Conservation (phyloP, 331 rosid genomes). For the Pyracantha coccinea region DNA sequence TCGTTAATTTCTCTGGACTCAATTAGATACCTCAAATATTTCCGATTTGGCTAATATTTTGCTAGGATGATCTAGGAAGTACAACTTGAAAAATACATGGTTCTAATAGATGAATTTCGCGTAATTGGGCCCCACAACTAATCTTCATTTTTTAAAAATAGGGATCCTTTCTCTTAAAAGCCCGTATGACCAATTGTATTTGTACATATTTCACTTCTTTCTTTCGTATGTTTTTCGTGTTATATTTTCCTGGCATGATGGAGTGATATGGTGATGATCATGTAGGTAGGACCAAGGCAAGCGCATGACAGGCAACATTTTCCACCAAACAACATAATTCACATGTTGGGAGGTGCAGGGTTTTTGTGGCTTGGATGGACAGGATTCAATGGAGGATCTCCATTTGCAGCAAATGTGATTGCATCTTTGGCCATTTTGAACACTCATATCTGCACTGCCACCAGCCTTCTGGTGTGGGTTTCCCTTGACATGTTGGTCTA, state of each 20-base stretch:
- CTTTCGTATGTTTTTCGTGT: neutral
- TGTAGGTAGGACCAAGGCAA: slow-evolving; percentile 69
- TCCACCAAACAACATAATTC: slow-evolving; percentile 71
- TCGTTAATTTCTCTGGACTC: too few relatives aligned
- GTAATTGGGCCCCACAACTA: too few relatives aligned
- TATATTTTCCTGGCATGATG: neutral
- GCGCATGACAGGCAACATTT: slow-evolving; percentile 53
- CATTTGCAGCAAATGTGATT: slow-evolving; percentile 35
- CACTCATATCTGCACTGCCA: slow-evolving; percentile 68
- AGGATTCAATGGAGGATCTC: slow-evolving; percentile 78
- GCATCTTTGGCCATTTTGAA: slow-evolving; percentile 59
- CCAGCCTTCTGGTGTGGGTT: slow-evolving; percentile 70
- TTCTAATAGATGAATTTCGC: too few relatives aligned
- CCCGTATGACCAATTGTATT: too few relatives aligned
- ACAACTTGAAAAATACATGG: too few relatives aligned
- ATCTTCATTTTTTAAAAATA: too few relatives aligned
- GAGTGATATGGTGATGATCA: neutral
- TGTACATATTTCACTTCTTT: too few relatives aligned
- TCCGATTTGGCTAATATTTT: too few relatives aligned
- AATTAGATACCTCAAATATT: too few relatives aligned
- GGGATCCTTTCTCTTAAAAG: too few relatives aligned
- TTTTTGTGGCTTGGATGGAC: slow-evolving; percentile 79
- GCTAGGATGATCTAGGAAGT: too few relatives aligned
- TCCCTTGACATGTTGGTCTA: slow-evolving; percentile 53
- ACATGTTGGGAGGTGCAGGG: slow-evolving; percentile 72